phyloP scores from a whole-genome alignment of 768 basidiomycete genomes.

The Mycena chlorophos region DNA sequence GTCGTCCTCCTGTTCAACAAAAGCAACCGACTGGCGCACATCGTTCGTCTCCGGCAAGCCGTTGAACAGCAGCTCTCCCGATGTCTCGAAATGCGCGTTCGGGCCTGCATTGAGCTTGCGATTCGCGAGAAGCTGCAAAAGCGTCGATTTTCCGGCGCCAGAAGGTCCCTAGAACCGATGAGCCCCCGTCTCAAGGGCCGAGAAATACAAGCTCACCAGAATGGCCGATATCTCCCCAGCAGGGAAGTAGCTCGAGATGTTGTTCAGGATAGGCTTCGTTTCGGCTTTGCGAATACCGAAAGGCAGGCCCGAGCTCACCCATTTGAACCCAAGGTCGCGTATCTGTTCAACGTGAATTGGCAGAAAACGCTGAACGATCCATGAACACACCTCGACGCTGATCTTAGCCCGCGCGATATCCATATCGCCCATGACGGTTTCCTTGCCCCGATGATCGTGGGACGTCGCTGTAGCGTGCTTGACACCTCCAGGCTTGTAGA shows the following conservation, averaged over 20 bases:
- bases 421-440: constrained; percentile 20
- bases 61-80: constrained; percentile 24
- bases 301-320: constrained; percentile 18
- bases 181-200: neutral
- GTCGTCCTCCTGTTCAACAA: constrained; percentile 23
- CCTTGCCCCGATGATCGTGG: constrained; percentile 11
- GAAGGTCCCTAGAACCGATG: neutral
- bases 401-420: constrained; percentile 19
- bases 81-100: constrained; percentile 19
- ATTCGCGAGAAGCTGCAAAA: constrained; percentile 18
- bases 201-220: constrained; percentile 1
- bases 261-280: constrained; percentile 17
- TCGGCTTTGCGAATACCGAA: constrained; percentile 13
- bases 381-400: constrained; percentile 14
- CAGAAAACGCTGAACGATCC: neutral
- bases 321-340: constrained; percentile 19
- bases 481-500: constrained; percentile 22
- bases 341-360: neutral
- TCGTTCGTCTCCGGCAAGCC: constrained; percentile 27
- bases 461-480: constrained; percentile 14
- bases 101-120: constrained; percentile 20
- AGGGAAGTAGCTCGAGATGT: constrained; percentile 20
- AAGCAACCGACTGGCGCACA: constrained; percentile 15
- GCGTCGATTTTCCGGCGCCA: constrained; percentile 21
- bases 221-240: constrained; percentile 23